Percentiles rank a stretch among this genome's conserved stretches.
These are phyloP conservation scores for Tetrapisispora phaffii DNA, from an alignment of 805 yeast genomes.

Conservation along the genomic window DNA sequence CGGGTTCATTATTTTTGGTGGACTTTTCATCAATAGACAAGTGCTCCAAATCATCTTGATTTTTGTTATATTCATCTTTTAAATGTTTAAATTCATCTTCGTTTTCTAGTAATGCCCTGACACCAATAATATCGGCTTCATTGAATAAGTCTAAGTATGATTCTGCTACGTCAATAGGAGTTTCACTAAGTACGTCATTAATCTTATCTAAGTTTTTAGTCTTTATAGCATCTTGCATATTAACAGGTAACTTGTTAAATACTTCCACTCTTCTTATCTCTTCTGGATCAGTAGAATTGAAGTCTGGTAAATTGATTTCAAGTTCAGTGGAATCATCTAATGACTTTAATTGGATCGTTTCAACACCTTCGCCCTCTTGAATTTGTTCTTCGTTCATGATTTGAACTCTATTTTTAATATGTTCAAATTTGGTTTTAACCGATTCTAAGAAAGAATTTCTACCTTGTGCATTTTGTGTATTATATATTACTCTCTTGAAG, in stretches of 20 bases:
- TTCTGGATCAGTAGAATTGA: constrained; percentile 38
- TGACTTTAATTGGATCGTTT: constrained; percentile 77
- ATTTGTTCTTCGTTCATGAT: constrained; percentile 46
- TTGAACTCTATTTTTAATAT: constrained; percentile 64
- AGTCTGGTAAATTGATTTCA: constrained; percentile 57
- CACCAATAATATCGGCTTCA: constrained; percentile 73
- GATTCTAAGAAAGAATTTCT: constrained; percentile 60
- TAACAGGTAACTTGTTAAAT: constrained; percentile 47
- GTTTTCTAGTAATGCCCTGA: constrained; percentile 65
- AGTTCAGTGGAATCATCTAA: constrained; percentile 76
- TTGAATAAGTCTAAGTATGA: constrained; percentile 60
- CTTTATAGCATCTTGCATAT: constrained; percentile 67
- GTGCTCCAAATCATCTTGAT: constrained; percentile 4
- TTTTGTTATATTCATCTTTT: constrained; percentile 35
- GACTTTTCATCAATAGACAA: background rate
- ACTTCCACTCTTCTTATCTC: constrained; percentile 39
- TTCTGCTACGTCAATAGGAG: constrained; percentile 75
- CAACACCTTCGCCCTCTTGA: constrained; percentile 47
- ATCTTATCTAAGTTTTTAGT: constrained; percentile 66
- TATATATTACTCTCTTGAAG: constrained; percentile 46
- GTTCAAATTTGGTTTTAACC: constrained; percentile 62
- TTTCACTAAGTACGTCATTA: constrained; percentile 67
- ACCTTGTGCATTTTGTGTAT: constrained; percentile 43
- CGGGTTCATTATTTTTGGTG: background rate
- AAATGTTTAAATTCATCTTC: constrained; percentile 57